phyloP scores from a whole-genome alignment of 345 rosid species.

The Camelina laxa region DNA sequence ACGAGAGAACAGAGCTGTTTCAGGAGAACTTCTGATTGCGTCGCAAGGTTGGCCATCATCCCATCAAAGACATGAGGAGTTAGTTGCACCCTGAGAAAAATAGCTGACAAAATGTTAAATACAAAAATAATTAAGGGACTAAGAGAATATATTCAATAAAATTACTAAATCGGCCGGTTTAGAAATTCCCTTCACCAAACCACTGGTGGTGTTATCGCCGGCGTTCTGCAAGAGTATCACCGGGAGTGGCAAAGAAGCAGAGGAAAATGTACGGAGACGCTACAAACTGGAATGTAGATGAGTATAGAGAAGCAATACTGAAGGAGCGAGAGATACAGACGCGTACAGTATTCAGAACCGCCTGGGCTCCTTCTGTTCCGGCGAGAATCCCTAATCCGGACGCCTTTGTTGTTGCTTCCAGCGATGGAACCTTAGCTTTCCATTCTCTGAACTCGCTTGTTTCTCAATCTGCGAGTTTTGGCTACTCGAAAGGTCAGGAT shows the following conservation, averaged over 20 bases:
- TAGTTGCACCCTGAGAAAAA: neutral
- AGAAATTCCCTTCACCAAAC: neutral
- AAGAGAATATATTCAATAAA: neutral
- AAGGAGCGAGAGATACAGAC: slow-evolving; percentile 71
- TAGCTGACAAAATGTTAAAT: neutral
- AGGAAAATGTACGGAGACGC: slow-evolving; percentile 68
- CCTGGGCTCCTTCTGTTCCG: slow-evolving; percentile 67
- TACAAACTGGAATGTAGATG: slow-evolving; percentile 77
- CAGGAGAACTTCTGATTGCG: too few relatives aligned
- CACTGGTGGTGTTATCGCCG: slow-evolving; percentile 24
- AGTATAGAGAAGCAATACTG: slow-evolving; percentile 67
- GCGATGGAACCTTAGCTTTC: slow-evolving; percentile 81
- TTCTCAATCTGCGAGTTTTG: slow-evolving; percentile 52
- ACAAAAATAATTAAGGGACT: neutral
- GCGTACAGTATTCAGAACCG: slow-evolving; percentile 78
- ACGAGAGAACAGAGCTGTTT: too few relatives aligned
- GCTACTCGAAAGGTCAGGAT: slow-evolving; percentile 34
- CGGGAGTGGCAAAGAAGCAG: neutral
- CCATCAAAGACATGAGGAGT: neutral
- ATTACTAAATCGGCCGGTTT: slow-evolving; percentile 14
- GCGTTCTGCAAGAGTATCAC: neutral
- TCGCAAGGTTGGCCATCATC: neutral
- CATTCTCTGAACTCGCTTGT: slow-evolving; percentile 73
- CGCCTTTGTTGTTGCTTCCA: slow-evolving; percentile 67
- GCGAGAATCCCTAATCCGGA: slow-evolving; percentile 56